Conservation (phyloP, 2,329 filamentous ascomycete genomes). For the Fonsecaea nubica region DNA sequence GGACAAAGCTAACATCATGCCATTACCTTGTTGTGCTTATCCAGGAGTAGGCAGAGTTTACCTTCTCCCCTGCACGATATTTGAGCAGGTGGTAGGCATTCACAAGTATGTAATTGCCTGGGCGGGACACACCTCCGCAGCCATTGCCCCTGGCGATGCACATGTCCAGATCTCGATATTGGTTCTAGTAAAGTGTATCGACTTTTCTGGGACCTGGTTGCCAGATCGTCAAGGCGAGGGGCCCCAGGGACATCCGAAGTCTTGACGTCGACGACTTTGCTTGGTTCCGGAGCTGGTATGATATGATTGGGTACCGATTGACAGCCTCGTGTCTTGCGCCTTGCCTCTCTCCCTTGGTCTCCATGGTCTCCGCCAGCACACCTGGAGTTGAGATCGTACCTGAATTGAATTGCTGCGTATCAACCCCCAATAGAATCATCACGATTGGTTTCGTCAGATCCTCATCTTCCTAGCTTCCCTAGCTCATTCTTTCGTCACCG, state of each 20-base stretch:
- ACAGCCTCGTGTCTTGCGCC: slow-evolving; percentile 19
- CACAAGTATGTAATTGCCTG: slow-evolving; percentile 1
- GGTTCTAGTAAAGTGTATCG: slow-evolving; percentile 5
- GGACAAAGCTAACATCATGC: background rate
- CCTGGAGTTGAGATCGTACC: slow-evolving; percentile 16
- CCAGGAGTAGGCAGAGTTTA: no score
- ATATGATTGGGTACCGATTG: slow-evolving; percentile 5
- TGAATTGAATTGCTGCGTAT: background rate
- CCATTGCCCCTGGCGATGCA: slow-evolving; percentile 4
- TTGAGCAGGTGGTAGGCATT: no score
- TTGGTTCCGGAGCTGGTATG: background rate
- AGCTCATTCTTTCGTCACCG: slow-evolving; percentile 11
- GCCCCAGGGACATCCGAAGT: background rate
- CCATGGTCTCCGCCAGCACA: background rate
- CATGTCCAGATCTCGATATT: slow-evolving; percentile 9
- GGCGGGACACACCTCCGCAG: slow-evolving; percentile 21
- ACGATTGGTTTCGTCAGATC: background rate
- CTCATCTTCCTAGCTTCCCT: background rate
- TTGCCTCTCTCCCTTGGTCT: background rate
- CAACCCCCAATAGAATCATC: background rate
- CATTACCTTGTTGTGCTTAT: no score
- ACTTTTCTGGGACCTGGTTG: slow-evolving; percentile 14
- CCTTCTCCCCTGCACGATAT: background rate
- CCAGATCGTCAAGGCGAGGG: slow-evolving; percentile 16
- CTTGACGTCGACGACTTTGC: slow-evolving; percentile 30